phyloP scores from a whole-genome alignment of 352 stramenopile genomes.

The Globisporangium emineosum region DNA sequence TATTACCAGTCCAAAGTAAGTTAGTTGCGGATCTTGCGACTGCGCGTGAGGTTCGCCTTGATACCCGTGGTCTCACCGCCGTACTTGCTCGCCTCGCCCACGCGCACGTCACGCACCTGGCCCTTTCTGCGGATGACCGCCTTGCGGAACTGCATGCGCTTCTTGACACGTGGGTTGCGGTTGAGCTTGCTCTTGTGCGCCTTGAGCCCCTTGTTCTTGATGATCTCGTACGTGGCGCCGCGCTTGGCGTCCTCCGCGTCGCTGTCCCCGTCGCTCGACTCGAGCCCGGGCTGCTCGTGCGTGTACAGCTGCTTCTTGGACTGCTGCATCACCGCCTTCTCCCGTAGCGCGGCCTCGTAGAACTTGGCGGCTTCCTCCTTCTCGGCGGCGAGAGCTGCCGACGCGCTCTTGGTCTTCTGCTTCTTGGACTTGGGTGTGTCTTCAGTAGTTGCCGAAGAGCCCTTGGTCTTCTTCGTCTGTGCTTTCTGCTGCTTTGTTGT shows the following conservation, averaged over 20 bases:
- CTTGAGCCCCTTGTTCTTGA: conserved; percentile 98
- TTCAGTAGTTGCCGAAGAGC: background rate
- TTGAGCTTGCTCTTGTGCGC: conserved; percentile 98
- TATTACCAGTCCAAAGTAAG: background rate
- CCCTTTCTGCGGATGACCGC: conserved; percentile 97
- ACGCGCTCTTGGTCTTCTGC: conserved; percentile 40
- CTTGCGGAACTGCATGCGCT: conserved; percentile 97
- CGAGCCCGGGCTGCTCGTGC: conserved; percentile 54
- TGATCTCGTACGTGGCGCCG: conserved; percentile 93
- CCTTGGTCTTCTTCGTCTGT: conserved; percentile 30
- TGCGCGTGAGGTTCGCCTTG: conserved; percentile 86
- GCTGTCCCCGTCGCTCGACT: conserved; percentile 61
- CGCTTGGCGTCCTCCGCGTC: conserved; percentile 84
- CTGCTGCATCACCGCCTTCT: conserved; percentile 54
- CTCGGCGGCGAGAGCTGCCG: conserved; percentile 32
- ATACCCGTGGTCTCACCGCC: conserved; percentile 89
- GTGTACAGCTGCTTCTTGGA: conserved; percentile 80
- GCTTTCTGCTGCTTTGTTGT: conserved; percentile 13
- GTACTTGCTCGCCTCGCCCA: conserved; percentile 84
- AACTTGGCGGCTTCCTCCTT: conserved; percentile 63
- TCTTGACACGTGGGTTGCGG: conserved; percentile 98
- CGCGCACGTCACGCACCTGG: conserved; percentile 92
- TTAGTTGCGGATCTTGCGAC: conserved; percentile 89
- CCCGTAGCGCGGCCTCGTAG: conserved; percentile 57
- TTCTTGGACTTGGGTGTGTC: conserved; percentile 31